phyloP scores from a whole-genome alignment of 2,329 filamentous ascomycete genomes.

The Xylariaceae sp. region DNA sequence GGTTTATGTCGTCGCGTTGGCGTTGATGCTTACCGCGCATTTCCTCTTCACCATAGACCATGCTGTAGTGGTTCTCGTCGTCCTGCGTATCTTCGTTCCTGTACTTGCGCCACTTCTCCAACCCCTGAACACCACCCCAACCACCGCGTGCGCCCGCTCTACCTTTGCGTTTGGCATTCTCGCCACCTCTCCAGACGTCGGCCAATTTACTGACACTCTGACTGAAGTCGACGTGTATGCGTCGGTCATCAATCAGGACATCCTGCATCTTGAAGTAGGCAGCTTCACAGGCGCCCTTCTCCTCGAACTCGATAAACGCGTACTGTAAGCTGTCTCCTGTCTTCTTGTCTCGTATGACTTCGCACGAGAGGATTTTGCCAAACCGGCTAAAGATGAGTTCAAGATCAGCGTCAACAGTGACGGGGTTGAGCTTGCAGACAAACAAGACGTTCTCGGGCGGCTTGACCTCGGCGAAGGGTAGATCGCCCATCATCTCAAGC shows the following conservation, averaged over 20 bases:
- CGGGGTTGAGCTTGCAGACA: slow-evolving; percentile 96
- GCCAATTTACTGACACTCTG: slow-evolving; percentile 87
- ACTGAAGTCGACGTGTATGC: slow-evolving; percentile 97
- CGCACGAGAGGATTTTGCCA: slow-evolving; percentile 88
- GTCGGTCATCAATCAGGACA: slow-evolving; percentile 91
- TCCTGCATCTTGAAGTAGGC: slow-evolving; percentile 99
- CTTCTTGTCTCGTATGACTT: slow-evolving; percentile 89
- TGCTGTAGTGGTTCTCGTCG: slow-evolving; percentile 55
- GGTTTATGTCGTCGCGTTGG: slow-evolving; percentile 33
- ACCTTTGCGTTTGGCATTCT: slow-evolving; percentile 68
- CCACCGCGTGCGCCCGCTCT: slow-evolving; percentile 55
- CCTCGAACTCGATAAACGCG: slow-evolving; percentile 93
- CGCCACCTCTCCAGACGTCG: slow-evolving; percentile 80
- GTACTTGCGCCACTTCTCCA: slow-evolving; percentile 91
- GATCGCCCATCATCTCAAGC: slow-evolving; percentile 93
- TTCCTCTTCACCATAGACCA: slow-evolving; percentile 75
- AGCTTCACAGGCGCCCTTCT: slow-evolving; percentile 86
- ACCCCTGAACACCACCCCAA: slow-evolving; percentile 81
- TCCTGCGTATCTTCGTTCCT: slow-evolving; percentile 54
- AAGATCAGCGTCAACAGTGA: slow-evolving; percentile 90
- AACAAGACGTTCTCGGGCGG: slow-evolving; percentile 97
- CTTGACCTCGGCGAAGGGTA: slow-evolving; percentile 95
- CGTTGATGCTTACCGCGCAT: slow-evolving; percentile 48
- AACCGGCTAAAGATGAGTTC: slow-evolving; percentile 97
- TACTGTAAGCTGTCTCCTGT: slow-evolving; percentile 96